phyloP scores from a whole-genome alignment of 2,329 filamentous ascomycete species.

The Cladophialophora carrionii region DNA sequence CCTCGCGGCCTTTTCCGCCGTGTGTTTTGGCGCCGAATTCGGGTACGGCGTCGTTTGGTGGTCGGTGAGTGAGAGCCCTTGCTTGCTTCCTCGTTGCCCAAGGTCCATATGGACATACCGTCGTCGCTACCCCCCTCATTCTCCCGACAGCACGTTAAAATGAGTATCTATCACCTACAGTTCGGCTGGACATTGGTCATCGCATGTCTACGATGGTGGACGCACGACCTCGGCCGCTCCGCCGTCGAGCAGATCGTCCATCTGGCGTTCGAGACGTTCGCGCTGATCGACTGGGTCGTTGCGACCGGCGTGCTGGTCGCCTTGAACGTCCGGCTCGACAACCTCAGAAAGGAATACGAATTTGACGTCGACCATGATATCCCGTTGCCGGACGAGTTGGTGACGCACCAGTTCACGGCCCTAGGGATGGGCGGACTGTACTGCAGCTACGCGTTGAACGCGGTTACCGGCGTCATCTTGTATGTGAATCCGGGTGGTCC shows the following conservation, averaged over 20 bases:
- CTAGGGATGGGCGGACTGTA: constrained; percentile 15
- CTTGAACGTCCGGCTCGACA: constrained; percentile 11
- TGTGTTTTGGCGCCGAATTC: constrained; percentile 16
- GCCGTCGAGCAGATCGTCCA: constrained; percentile 10
- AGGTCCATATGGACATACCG: not conserved
- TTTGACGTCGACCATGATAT: constrained; percentile 6
- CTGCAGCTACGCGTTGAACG: constrained; percentile 17
- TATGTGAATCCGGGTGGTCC: not conserved
- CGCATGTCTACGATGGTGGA: constrained; percentile 12
- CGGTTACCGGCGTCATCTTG: constrained; percentile 13
- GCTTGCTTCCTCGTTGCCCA: not conserved
- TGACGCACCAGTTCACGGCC: constrained; percentile 8
- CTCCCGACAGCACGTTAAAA: too few species aligned
- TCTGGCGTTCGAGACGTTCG: constrained; percentile 10
- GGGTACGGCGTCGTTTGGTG: constrained; percentile 17
- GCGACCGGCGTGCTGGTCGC: constrained; percentile 10
- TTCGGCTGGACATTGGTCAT: constrained; percentile 11
- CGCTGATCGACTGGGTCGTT: constrained; percentile 10
- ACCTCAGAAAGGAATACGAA: constrained; percentile 4
- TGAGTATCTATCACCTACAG: constrained; percentile 7
- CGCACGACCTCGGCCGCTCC: constrained; percentile 4
- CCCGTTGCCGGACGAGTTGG: constrained; percentile 12
- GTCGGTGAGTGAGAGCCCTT: constrained; percentile 14
- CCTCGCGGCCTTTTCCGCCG: constrained; percentile 15
- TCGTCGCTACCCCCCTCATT: too few species aligned